A percentile compares a stretch with the other conserved stretches of the same genome.
These are phyloP conservation scores for Effrenium voratum DNA, from an alignment of 73 alveolate species.

Conservation along the genomic window DNA sequence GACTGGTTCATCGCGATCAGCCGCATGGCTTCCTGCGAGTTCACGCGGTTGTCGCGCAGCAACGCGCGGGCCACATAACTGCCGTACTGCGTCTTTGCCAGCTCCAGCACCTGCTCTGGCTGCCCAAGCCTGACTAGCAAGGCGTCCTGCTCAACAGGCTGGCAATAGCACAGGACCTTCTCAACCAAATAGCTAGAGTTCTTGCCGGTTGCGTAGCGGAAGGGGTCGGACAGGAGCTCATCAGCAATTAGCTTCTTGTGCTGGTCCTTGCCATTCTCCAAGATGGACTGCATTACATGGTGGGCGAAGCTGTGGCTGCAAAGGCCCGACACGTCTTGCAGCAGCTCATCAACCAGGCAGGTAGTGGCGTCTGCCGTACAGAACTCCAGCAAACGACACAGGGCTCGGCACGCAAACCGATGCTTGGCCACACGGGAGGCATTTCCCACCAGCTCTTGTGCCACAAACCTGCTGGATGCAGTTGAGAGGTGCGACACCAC, in stretches of 20 bases:
- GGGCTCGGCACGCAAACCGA: conserved; percentile 52
- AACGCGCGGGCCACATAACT: conserved; percentile 36
- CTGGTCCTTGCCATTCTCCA: conserved; percentile 90
- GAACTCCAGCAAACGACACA: conserved; percentile 62
- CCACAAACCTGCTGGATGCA: conserved; percentile 19
- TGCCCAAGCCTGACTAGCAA: conserved; percentile 18
- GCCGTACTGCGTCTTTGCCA: conserved; percentile 44
- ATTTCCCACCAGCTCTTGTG: conserved; percentile 34
- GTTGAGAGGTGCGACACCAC: conserved; percentile 64
- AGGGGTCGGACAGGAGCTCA: conserved; percentile 19
- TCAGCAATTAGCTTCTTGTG: conserved; percentile 52
- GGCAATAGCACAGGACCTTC: conserved; percentile 70
- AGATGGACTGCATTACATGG: conserved; percentile 59
- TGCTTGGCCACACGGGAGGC: conserved; percentile 47
- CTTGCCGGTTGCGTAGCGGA: conserved; percentile 50
- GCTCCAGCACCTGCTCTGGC: conserved; percentile 35
- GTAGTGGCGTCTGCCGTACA: conserved; percentile 55
- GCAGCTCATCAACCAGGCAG: conserved; percentile 58
- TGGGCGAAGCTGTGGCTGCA: conserved; percentile 87
- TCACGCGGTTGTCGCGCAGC: conserved; percentile 42
- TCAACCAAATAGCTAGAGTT: conserved; percentile 78
- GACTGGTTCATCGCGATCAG: conserved; percentile 1
- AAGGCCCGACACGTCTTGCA: conserved; percentile 2
- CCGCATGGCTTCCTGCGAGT: neutral
- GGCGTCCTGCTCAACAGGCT: neutral